These are phyloP conservation scores for Malbranchea cinnamomea DNA, from an alignment of 2,329 filamentous ascomycete genomes.

Conservation along the genomic window DNA sequence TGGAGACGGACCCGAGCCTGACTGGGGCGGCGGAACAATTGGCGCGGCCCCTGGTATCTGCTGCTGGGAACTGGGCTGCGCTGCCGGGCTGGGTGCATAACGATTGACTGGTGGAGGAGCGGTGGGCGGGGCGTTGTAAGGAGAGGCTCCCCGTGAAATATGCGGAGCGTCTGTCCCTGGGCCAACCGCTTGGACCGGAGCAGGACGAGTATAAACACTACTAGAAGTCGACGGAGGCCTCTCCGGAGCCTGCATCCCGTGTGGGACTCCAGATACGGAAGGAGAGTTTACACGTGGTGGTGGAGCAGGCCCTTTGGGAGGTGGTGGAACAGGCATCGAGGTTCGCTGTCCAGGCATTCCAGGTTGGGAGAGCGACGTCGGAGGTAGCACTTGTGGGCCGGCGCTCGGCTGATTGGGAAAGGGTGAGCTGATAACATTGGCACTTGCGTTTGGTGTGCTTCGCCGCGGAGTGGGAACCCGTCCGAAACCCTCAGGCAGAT, in stretches of 20 bases:
- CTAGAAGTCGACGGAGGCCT: slow-evolving; percentile 43
- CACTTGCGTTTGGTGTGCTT: slow-evolving; percentile 50
- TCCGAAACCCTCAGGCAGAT: slow-evolving; percentile 68
- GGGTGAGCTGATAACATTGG: slow-evolving; percentile 54
- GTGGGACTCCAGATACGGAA: slow-evolving; percentile 39
- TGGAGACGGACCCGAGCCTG: slow-evolving; percentile 21
- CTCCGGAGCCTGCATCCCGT: slow-evolving; percentile 31
- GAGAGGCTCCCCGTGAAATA: slow-evolving; percentile 62
- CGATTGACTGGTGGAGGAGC: slow-evolving; percentile 55
- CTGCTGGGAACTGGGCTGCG: slow-evolving; percentile 43
- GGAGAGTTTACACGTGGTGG: slow-evolving; percentile 64
- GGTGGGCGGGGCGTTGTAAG: slow-evolving; percentile 68
- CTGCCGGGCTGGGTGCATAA: slow-evolving; percentile 54
- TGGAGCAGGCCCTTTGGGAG: slow-evolving; percentile 7
- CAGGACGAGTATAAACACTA: slow-evolving; percentile 51
- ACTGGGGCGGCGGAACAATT: slow-evolving; percentile 33
- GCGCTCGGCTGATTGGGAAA: slow-evolving; percentile 52
- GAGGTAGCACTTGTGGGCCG: slow-evolving; percentile 12
- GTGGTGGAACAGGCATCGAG: slow-evolving; percentile 8
- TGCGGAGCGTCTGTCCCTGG: slow-evolving; percentile 33
- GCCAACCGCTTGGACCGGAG: slow-evolving; percentile 29
- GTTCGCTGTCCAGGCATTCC: slow-evolving; percentile 36
- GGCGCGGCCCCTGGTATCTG: slow-evolving; percentile 31
- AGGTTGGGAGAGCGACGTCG: slow-evolving; percentile 41
- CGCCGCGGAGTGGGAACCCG: slow-evolving; percentile 58